Percentiles rank a stretch among this genome's conserved stretches.
Conservation (phyloP, 2,329 filamentous ascomycete species). For the Verticillium nonalfalfae region DNA sequence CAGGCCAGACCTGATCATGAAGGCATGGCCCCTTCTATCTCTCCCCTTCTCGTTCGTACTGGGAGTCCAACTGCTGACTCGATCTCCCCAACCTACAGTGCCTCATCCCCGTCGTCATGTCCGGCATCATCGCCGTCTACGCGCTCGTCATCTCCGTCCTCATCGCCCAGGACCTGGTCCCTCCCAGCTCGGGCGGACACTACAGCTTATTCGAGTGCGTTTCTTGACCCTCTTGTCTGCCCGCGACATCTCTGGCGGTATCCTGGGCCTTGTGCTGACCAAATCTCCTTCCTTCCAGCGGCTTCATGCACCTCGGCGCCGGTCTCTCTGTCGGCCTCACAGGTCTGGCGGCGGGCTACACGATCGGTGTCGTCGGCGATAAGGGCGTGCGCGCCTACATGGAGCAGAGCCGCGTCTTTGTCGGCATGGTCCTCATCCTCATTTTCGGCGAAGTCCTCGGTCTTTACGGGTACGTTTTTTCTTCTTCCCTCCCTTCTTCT, state of each 20-base stretch:
- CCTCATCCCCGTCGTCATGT: constrained; percentile 90
- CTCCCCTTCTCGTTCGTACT: neutral
- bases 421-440: constrained; percentile 96
- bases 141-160: constrained; percentile 94
- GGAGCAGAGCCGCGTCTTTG: constrained; percentile 92
- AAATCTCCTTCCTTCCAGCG: constrained; percentile 39
- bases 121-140: constrained; percentile 98
- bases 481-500: neutral
- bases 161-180: constrained; percentile 82
- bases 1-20: constrained; percentile 85
- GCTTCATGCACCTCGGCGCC: constrained; percentile 89
- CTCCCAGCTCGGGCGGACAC: constrained; percentile 53
- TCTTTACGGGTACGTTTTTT: constrained; percentile 74
- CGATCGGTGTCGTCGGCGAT: constrained; percentile 93
- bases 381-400: constrained; percentile 91
- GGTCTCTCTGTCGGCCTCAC: constrained; percentile 89
- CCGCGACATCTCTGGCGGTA: neutral
- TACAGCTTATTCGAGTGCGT: constrained; percentile 82
- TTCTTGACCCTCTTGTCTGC: neutral
- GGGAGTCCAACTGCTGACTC: neutral
- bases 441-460: constrained; percentile 98
- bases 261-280: constrained; percentile 4
- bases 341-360: constrained; percentile 89
- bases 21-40: constrained; percentile 43
- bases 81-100: constrained; percentile 42